Conservation (phyloP, 352 stramenopile species). For the Pythium biforme region DNA sequence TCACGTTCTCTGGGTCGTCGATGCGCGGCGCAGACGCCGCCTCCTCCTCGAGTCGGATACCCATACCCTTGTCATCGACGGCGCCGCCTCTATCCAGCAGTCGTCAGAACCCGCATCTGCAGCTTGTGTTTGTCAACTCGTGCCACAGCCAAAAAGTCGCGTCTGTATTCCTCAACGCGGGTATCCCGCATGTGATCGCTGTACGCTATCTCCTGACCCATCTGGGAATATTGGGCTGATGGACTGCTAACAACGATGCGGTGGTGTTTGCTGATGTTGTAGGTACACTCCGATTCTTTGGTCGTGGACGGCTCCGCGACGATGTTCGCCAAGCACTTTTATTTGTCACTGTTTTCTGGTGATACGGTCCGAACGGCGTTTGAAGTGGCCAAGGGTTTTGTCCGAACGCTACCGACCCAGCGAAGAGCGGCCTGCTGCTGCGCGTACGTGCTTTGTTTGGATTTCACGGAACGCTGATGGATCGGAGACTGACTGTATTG, state of each 20-base stretch:
- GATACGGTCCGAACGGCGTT: slow-evolving; percentile 70
- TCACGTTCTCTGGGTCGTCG: slow-evolving; percentile 59
- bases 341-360: slow-evolving; percentile 74
- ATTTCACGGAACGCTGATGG: not conserved
- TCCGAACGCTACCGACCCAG: slow-evolving; percentile 61
- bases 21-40: slow-evolving; percentile 3
- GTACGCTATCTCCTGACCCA: too few species aligned
- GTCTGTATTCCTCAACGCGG: slow-evolving; percentile 85
- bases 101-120: slow-evolving; percentile 23
- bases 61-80: not conserved
- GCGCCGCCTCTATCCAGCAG: not conserved
- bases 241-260: not conserved
- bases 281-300: slow-evolving; percentile 76
- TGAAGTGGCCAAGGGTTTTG: slow-evolving; percentile 70
- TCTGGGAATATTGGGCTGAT: too few species aligned
- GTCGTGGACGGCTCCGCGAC: slow-evolving; percentile 73
- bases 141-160: slow-evolving; percentile 87
- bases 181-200: slow-evolving; percentile 90
- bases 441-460: slow-evolving; percentile 48
- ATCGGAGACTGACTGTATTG: not conserved
- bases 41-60: not conserved
- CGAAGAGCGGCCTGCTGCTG: slow-evolving; percentile 70
- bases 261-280: not conserved
- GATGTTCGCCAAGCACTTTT: slow-evolving; percentile 87
- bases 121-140: slow-evolving; percentile 83